Percentiles rank a stretch among this genome's conserved stretches.
Evolutionary conservation across 2,329 filamentous ascomycete species (phyloP).

Genomic region (Aspergillus tanneri): DNA sequence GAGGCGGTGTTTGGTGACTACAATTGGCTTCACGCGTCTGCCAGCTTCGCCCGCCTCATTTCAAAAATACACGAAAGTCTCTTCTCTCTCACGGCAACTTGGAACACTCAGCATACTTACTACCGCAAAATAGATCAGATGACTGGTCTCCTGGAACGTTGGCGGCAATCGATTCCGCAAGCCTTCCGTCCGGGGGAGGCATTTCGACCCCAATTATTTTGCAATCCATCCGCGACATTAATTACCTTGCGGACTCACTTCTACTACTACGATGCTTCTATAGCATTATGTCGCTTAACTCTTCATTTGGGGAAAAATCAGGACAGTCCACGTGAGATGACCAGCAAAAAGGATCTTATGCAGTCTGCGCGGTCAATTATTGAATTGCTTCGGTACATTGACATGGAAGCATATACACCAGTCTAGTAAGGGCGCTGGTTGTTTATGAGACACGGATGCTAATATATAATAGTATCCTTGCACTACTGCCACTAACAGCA

Average conservation of each 20-base stretch:
- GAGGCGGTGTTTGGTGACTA: conserved; percentile 35
- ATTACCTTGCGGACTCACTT: conserved; percentile 32
- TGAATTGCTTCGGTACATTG: conserved; percentile 37
- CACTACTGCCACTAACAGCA: conserved; percentile 37
- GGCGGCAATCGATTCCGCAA: conserved; percentile 33
- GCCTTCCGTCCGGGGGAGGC: conserved; percentile 32
- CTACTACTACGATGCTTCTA: conserved; percentile 32
- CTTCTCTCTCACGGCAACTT: conserved; percentile 35
- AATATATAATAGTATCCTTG: conserved; percentile 27
- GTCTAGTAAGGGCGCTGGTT: conserved; percentile 29
- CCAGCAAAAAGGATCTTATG: conserved; percentile 29
- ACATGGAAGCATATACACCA: conserved; percentile 34
- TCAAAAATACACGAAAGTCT: conserved; percentile 36
- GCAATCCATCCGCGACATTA: conserved; percentile 10
- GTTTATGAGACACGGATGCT: not conserved
- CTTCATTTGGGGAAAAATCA: conserved; percentile 18
- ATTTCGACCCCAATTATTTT: conserved; percentile 18
- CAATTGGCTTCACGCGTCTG: conserved; percentile 38
- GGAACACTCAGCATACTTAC: conserved; percentile 19
- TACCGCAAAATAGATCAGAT: conserved; percentile 12
- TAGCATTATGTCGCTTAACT: conserved; percentile 34
- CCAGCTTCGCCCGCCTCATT: conserved; percentile 32
- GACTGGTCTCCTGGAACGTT: conserved; percentile 30
- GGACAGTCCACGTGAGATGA: not conserved
- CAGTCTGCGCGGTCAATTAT: conserved; percentile 34